Evolutionary conservation across 371 early-diverging fungal species (phyloP).

Genomic region (Mucor mucedo): DNA sequence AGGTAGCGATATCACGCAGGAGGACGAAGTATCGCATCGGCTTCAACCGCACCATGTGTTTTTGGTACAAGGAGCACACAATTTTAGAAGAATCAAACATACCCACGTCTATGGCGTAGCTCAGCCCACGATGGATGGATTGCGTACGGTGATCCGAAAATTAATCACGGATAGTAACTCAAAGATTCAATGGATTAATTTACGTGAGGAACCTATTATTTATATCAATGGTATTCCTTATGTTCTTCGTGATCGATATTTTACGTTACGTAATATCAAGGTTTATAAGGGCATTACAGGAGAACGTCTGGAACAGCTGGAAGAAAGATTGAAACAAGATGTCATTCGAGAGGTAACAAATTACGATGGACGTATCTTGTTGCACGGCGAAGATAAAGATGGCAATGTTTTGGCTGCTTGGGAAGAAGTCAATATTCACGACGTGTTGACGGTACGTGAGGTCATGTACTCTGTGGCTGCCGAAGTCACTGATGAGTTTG

Average conservation of each 20-base stretch:
- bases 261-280: constrained; percentile 63
- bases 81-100: constrained; percentile 39
- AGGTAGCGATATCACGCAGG: constrained; percentile 1
- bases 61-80: constrained; percentile 34
- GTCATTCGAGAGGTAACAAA: constrained; percentile 52
- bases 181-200: constrained; percentile 63
- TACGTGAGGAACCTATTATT: constrained; percentile 71
- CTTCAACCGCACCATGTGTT: constrained; percentile 28
- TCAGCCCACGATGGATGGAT: constrained; percentile 65
- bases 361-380: constrained; percentile 54
- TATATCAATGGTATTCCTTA: constrained; percentile 69
- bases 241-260: constrained; percentile 61
- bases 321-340: constrained; percentile 63
- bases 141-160: constrained; percentile 42
- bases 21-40: neutral
- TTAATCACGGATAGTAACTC: constrained; percentile 19
- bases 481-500: constrained; percentile 20
- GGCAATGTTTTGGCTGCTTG: constrained; percentile 50
- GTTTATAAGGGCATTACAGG: constrained; percentile 65
- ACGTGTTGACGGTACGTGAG: constrained; percentile 53
- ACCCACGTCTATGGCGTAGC: constrained; percentile 61
- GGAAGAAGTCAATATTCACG: constrained; percentile 51
- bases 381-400: constrained; percentile 58
- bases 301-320: constrained; percentile 59
- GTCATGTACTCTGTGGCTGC: constrained; percentile 37